phyloP scores from a whole-genome alignment of 768 basidiomycete species.

The Mycena haematopus region DNA sequence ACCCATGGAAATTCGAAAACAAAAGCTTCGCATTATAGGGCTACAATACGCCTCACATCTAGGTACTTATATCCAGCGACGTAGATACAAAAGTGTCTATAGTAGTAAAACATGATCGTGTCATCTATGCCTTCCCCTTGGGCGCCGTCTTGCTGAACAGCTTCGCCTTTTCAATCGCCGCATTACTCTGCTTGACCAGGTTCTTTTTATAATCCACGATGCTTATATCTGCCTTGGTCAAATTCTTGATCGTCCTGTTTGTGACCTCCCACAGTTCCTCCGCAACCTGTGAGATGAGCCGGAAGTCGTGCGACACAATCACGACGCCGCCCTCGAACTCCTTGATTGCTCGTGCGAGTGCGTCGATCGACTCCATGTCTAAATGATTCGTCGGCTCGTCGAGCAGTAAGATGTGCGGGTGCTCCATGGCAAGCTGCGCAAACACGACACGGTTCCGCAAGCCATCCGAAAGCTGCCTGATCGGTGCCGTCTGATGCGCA shows the following conservation, averaged over 20 bases:
- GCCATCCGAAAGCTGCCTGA: conserved; percentile 94
- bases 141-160: conserved; percentile 85
- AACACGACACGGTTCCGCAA: conserved; percentile 97
- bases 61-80: conserved; percentile 22
- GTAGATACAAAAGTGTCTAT: conserved; percentile 27
- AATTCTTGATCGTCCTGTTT: conserved; percentile 88
- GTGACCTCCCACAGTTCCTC: conserved; percentile 99
- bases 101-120: conserved; percentile 7
- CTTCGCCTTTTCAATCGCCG: conserved; percentile 92
- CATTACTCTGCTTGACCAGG: conserved; percentile 80
- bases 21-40: background rate
- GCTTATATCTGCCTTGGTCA: conserved; percentile 89
- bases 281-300: conserved; percentile 96
- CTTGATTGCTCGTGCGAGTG: conserved; percentile 93
- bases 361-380: conserved; percentile 98
- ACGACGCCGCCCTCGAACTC: conserved; percentile 98
- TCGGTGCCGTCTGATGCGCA: conserved; percentile 91
- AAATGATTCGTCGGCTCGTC: conserved; percentile 98
- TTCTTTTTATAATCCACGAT: conserved; percentile 95
- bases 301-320: conserved; percentile 99
- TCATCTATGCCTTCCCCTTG: conserved; percentile 56
- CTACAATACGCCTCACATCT: conserved; percentile 17
- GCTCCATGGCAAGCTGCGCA: conserved; percentile 95
- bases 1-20: background rate
- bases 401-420: conserved; percentile 91